Conservation (phyloP, 163 green algal species). For the Chloroidium sp. region DNA sequence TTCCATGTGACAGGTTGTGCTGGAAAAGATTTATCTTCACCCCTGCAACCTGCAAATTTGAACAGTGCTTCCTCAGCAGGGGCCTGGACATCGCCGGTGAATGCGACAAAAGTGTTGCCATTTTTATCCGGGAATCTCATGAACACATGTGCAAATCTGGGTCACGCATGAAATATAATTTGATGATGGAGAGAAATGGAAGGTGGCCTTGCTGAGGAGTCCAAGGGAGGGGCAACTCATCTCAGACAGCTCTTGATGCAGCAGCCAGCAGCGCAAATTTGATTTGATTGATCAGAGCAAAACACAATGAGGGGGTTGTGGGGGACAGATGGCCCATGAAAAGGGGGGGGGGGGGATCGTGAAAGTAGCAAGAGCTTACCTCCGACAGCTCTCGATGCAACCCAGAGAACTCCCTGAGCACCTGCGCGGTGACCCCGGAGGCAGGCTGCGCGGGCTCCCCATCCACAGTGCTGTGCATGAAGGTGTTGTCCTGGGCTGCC, state of each 20-base stretch:
- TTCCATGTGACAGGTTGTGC: conserved; percentile 69
- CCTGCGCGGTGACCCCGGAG: conserved; percentile 17
- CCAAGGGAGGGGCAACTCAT: background rate
- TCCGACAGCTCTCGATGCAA: conserved; percentile 73
- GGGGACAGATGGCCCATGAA: no score
- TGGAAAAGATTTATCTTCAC: conserved; percentile 68
- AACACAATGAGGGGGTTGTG: no score
- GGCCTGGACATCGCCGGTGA: no score
- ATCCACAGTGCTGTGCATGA: conserved; percentile 68
- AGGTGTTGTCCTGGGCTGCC: conserved; percentile 84
- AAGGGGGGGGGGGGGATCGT: no score
- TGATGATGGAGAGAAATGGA: no score
- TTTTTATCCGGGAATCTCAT: no score
- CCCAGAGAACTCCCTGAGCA: conserved; percentile 71
- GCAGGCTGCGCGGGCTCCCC: background rate
- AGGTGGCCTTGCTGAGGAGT: no score
- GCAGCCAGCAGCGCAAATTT: conserved; percentile 27
- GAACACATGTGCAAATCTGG: no score
- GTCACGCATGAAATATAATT: no score
- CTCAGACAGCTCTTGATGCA: background rate
- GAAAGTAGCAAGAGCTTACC: conserved; percentile 15
- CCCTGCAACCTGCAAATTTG: conserved; percentile 33
- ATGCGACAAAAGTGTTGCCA: no score
- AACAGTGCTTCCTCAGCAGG: no score
- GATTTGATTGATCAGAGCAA: background rate